phyloP scores from a whole-genome alignment of 768 basidiomycete species.

The Leccinellum luteum region DNA sequence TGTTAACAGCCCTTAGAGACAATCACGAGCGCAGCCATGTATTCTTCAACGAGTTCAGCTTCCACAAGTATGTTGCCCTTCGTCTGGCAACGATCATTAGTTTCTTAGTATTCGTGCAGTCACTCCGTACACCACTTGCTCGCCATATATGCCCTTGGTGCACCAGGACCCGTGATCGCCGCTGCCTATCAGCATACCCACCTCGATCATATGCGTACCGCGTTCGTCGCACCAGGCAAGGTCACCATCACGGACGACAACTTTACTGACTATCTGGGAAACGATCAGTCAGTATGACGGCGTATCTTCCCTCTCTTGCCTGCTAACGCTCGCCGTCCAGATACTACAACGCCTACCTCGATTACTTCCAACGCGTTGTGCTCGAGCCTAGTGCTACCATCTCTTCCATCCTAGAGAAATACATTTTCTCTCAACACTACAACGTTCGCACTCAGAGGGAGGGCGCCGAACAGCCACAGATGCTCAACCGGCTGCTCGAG shows the following conservation, averaged over 20 bases:
- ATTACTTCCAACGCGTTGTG: slow-evolving; percentile 31
- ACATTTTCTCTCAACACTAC: slow-evolving; percentile 51
- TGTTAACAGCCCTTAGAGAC: slow-evolving; percentile 44
- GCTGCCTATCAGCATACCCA: slow-evolving; percentile 43
- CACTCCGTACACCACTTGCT: slow-evolving; percentile 59
- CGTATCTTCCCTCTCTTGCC: not conserved
- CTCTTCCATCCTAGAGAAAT: slow-evolving; percentile 53
- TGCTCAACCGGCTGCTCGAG: slow-evolving; percentile 58
- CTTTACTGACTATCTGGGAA: slow-evolving; percentile 26
- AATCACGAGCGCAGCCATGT: slow-evolving; percentile 53
- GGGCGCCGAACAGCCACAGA: slow-evolving; percentile 43
- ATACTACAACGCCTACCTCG: slow-evolving; percentile 32
- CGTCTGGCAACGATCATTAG: not conserved
- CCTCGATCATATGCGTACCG: slow-evolving; percentile 36
- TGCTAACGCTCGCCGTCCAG: slow-evolving; percentile 9
- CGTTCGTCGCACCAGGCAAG: slow-evolving; percentile 27
- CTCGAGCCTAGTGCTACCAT: slow-evolving; percentile 30
- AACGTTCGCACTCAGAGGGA: slow-evolving; percentile 38
- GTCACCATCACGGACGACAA: slow-evolving; percentile 26
- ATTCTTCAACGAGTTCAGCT: slow-evolving; percentile 46
- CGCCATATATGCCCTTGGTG: slow-evolving; percentile 62
- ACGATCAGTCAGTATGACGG: slow-evolving; percentile 27
- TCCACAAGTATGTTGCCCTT: slow-evolving; percentile 28
- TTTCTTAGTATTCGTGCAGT: slow-evolving; percentile 28
- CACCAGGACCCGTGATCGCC: slow-evolving; percentile 36